phyloP scores from a whole-genome alignment of 2,329 filamentous ascomycete genomes.

The Exophiala xenobiotica region DNA sequence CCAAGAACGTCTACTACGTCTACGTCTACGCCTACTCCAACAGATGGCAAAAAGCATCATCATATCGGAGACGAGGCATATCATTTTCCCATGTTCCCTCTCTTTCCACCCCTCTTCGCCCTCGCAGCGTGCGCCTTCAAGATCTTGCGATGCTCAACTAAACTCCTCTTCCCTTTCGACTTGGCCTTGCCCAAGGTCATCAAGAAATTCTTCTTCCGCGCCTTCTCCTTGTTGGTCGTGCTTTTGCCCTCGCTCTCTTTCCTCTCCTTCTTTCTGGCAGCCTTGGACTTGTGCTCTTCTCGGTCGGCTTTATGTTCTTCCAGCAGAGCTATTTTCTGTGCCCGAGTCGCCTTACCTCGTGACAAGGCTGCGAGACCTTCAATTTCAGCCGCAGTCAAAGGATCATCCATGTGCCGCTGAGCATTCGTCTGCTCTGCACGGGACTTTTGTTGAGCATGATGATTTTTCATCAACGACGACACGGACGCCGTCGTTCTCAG shows the following conservation, averaged over 20 bases:
- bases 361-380: constrained; percentile 76
- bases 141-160: constrained; percentile 79
- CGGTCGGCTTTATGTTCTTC: constrained; percentile 77
- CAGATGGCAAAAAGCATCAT: background rate
- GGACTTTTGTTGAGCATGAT: constrained; percentile 45
- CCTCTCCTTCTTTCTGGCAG: constrained; percentile 80
- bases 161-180: constrained; percentile 89
- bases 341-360: constrained; percentile 76
- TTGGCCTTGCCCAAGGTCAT: constrained; percentile 98
- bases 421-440: constrained; percentile 46
- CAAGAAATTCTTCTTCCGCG: constrained; percentile 94
- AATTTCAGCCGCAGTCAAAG: constrained; percentile 86
- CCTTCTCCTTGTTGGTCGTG: constrained; percentile 96
- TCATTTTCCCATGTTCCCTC: constrained; percentile 14
- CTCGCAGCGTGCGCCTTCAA: constrained; percentile 75
- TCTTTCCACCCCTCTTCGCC: constrained; percentile 63
- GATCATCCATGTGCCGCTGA: constrained; percentile 75
- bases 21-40: too few species aligned
- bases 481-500: constrained; percentile 73
- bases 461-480: constrained; percentile 54
- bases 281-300: constrained; percentile 79
- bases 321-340: constrained; percentile 81
- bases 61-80: background rate
- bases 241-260: constrained; percentile 90
- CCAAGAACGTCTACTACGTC: too few species aligned